Evolutionary conservation across 1,139 yeast genomes (phyloP).

Genomic region (Kurtzmaniella quercitrusa): DNA sequence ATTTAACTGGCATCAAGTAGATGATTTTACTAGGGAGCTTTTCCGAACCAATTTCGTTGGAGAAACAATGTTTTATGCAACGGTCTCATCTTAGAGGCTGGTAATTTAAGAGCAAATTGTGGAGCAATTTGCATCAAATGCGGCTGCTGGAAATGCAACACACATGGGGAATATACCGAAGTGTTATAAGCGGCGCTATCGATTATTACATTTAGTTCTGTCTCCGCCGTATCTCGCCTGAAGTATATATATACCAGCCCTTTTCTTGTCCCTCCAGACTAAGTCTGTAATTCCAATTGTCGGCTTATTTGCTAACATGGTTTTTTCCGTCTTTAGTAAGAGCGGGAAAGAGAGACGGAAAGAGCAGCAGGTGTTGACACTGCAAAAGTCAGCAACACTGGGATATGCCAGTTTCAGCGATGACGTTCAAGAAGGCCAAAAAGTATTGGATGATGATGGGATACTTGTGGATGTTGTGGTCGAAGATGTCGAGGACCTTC

Average conservation of each 20-base stretch:
- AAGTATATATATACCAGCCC: background rate
- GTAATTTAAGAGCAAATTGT: background rate
- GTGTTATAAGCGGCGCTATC: background rate
- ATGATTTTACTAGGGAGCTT: conserved; percentile 10
- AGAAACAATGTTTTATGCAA: conserved; percentile 1
- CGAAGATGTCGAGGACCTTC: conserved; percentile 8
- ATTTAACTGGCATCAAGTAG: conserved; percentile 3
- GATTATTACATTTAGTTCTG: background rate
- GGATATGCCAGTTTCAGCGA: background rate
- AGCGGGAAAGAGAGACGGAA: too few relatives aligned
- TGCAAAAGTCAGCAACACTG: background rate
- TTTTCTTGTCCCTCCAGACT: background rate
- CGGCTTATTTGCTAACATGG: background rate
- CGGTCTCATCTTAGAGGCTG: background rate
- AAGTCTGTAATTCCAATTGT: too few relatives aligned
- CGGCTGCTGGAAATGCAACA: background rate
- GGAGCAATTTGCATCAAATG: background rate
- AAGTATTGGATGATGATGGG: background rate
- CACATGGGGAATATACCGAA: too few relatives aligned
- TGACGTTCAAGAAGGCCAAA: background rate
- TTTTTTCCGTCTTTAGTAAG: background rate
- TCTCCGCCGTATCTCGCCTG: background rate
- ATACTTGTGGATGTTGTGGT: background rate
- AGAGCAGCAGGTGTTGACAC: background rate
- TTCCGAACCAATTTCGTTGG: conserved; percentile 5